Evolutionary conservation across 768 basidiomycete species (phyloP), one percentile per base, ranked within the genome.

Genomic region (Podaxis mareebaensis): DNA sequence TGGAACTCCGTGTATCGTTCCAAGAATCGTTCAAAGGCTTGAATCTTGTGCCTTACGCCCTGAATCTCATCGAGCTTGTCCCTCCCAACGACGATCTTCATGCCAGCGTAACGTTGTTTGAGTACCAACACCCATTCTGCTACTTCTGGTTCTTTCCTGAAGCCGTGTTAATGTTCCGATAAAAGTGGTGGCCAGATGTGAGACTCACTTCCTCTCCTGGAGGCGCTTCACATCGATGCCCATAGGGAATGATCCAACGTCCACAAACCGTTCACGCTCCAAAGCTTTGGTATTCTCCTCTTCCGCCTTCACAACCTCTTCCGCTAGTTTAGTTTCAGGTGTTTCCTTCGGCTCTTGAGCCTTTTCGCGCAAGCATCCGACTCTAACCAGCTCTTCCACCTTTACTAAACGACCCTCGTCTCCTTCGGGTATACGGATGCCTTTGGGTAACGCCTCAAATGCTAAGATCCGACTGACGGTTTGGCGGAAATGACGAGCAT

Each of bases 11-110:
- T 90, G 66, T 90, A 78, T 67, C 85, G 85, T 65, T 90, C 89
- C 57, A 95, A 78, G 79, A 95, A 94, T 15, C 79, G 75, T 69
- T 95, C 93, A 69, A 95, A 95, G 0, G 93, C 91, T 52, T 87
- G 81, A 55, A 95, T 81, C 73, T 95, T 95, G 64, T 95, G 90
- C 15, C 86, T 81, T 36, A 95, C 91, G 53, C 93, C 92, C 79
- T 92, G 91, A 61, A 95, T 82, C 69, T 91, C 91, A 70, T 96
- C 93, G 30, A 96, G 81, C 75, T 96, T 95, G 73, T 95, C 93
- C 2, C 93, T 78, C 0, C 93, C 94, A 0, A 96, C 93, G 54
- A 95, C 84, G 69, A 95, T 81, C 76, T 92, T 92, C 85, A 92
- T 90, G 1, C 92, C 94, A 0, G 84, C 81, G 69, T 95, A 96